phyloP scores from a whole-genome alignment of 2,329 filamentous ascomycete species.

The Penicillium decumbens region DNA sequence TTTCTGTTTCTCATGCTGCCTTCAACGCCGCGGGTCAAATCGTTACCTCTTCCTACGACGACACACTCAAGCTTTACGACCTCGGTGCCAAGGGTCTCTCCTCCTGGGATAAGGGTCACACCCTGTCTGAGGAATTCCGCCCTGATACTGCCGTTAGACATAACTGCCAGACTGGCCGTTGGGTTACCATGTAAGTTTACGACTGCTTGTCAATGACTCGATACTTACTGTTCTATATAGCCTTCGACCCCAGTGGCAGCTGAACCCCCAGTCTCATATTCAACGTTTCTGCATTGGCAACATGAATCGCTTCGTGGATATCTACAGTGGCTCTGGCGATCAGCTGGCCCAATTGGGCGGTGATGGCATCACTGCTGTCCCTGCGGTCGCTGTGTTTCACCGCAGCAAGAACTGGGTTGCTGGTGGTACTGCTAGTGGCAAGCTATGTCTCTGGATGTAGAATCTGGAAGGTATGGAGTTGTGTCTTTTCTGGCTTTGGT shows the following conservation, averaged over 20 bases:
- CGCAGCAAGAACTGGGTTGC: slow-evolving; percentile 85
- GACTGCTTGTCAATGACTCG: not conserved
- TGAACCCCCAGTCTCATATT: slow-evolving; percentile 68
- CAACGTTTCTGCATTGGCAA: slow-evolving; percentile 91
- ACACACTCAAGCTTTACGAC: slow-evolving; percentile 89
- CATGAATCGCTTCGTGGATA: slow-evolving; percentile 95
- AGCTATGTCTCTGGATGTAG: slow-evolving; percentile 84
- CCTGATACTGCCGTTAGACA: slow-evolving; percentile 68
- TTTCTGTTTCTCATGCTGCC: slow-evolving; percentile 88
- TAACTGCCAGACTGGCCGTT: slow-evolving; percentile 93
- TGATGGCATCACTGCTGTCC: slow-evolving; percentile 89
- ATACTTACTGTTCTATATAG: slow-evolving; percentile 34
- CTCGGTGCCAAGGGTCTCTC: slow-evolving; percentile 56
- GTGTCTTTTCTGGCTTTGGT: not conserved
- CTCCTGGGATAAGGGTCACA: slow-evolving; percentile 56
- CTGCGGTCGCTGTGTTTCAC: slow-evolving; percentile 87
- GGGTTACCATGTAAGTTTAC: slow-evolving; percentile 73
- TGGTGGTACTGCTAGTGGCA: slow-evolving; percentile 85
- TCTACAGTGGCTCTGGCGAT: slow-evolving; percentile 75
- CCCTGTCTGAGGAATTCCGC: slow-evolving; percentile 60
- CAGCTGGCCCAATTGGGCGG: slow-evolving; percentile 86
- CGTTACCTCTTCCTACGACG: slow-evolving; percentile 90
- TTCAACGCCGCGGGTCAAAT: slow-evolving; percentile 82
- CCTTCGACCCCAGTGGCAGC: slow-evolving; percentile 84
- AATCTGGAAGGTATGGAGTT: not conserved